Evolutionary conservation across 2,329 filamentous ascomycete species (phyloP), one percentile per base, ranked within the genome.

Genomic region (Fusarium bulbicola): DNA sequence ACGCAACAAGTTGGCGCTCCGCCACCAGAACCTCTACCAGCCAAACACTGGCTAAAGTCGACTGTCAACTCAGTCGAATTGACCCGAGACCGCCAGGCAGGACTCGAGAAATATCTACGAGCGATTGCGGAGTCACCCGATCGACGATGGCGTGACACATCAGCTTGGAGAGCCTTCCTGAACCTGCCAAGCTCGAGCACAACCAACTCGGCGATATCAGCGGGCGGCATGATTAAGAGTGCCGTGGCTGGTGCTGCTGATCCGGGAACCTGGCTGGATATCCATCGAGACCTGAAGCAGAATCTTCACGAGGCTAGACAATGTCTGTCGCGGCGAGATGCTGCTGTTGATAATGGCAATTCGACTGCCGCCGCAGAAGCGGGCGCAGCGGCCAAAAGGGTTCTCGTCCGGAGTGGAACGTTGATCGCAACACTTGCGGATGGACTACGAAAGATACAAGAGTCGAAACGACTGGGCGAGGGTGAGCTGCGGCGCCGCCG

Each of bases 1-100:
- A 85, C 86, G 26, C 83, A 87, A 45, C 84, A 90, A 56, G 88
- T 91, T 63, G 90, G 90, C 75, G 79, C 85, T 28, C 81, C 92
- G 26, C 93, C 93, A 13, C 93, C 93, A 0, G 84, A 85, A 3
- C 84, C 92, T 0, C 85, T 95, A 5, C 93, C 93, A 0, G 84
- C 84, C 20, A 96, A 96, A 80, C 90, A 91, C 52, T 96, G 93
- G 93, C 89, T 95, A 79, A 89, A 91, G 68, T 90, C 90, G 15
- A 95, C 93, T 7, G 86, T 93, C 59, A 89, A 87, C 62, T 93
- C 90, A 14, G 86, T 91, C 26, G 89, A 91, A 54, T 87, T 94
- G 49, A 92, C 93, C 32, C 92, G 93, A 79, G 84, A 90, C 70
- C 90, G 93, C n/a, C 90, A 93, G 47, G 77, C 82, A 18, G 90